Percentiles rank a stretch among this genome's conserved stretches.
Conservation (phyloP, 805 yeast species). For the Brettanomyces anomalus region DNA sequence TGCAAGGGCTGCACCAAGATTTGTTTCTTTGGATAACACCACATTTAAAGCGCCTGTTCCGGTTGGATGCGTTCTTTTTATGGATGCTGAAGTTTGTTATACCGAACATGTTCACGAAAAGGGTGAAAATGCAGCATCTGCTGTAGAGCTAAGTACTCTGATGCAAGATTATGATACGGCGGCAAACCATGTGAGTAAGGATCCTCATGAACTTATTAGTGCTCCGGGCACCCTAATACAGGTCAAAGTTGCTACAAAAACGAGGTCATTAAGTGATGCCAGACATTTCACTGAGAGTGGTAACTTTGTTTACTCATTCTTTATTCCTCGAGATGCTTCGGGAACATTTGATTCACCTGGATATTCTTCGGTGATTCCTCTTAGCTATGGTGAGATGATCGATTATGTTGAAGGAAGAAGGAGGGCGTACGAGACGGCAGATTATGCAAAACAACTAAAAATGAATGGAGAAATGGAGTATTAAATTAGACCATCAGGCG, state of each 20-base stretch:
- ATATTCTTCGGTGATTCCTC: slow-evolving; percentile 74
- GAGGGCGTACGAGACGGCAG: slow-evolving; percentile 76
- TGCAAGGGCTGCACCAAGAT: slow-evolving; percentile 77
- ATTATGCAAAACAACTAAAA: slow-evolving; percentile 43
- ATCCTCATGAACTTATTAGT: slow-evolving; percentile 50
- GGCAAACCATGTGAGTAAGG: slow-evolving; percentile 44
- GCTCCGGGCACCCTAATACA: slow-evolving; percentile 85
- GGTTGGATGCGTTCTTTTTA: slow-evolving; percentile 80
- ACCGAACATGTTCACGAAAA: slow-evolving; percentile 63
- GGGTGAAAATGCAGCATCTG: slow-evolving; percentile 19
- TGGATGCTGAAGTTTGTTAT: slow-evolving; percentile 77
- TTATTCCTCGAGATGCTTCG: slow-evolving; percentile 54
- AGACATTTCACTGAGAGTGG: slow-evolving; percentile 66
- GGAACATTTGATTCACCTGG: slow-evolving; percentile 39
- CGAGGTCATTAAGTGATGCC: slow-evolving; percentile 49
- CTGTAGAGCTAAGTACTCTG: slow-evolving; percentile 14
- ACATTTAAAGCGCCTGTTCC: slow-evolving; percentile 94
- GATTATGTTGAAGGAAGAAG: slow-evolving; percentile 84
- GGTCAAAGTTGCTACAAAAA: slow-evolving; percentile 79
- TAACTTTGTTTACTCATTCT: slow-evolving; percentile 81
- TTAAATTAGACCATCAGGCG: background rate
- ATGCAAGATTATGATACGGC: slow-evolving; percentile 44
- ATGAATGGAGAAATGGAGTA: slow-evolving; percentile 12
- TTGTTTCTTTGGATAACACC: slow-evolving; percentile 82
- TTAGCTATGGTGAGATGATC: slow-evolving; percentile 88